Evolutionary conservation across 2,329 filamentous ascomycete species (phyloP), one percentile per base, ranked within the genome.

Genomic region (Cordyceps pruinosa): DNA sequence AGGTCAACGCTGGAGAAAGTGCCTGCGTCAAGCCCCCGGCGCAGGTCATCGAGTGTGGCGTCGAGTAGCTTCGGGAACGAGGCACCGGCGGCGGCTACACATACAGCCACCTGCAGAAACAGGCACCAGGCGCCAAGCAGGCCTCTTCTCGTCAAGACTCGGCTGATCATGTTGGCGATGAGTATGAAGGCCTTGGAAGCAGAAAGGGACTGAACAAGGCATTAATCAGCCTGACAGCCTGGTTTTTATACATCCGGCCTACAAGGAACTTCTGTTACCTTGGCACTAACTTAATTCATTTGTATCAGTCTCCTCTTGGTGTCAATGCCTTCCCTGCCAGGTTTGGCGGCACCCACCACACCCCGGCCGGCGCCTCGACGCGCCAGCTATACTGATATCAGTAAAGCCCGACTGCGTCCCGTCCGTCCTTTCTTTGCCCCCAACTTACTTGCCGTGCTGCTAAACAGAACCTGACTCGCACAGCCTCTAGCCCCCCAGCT

Each of bases 1-100:
- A 69, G 60, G 28, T 68, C 68, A 6, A 68, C 65, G 34, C 64
- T 67, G 13, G 67, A 68, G 49, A 70, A 68, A 9, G 57, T 45
- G 4, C 63, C 65, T 5, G 30, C 52, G 5, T 66, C 60, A 4
- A 70, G 61, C 5, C 66, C 64, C 6, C 48, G 37, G 12, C 52
- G 52, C 1, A 68, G 57, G 50, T 68, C 65, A 9, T 67, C 66
- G 13, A 68, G 56, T 1, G 65, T 66, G 34, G 50, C 56, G 34
- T 54, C 56, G 7, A 58, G 56, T 2, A 58, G 28, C 12, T 15
- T 23, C 10, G 56, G 56, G n/a, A 58, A 45, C 17, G 37, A 23
- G 42, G 42, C 34, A 21, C 13, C 30, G 17, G 48, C 55, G 32
- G 35, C 45, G 5, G 35, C 54, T 5, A 35, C 28, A 5, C 55